Evolutionary conservation across 2,329 filamentous ascomycete genomes (phyloP).

Genomic region (Colletotrichum sp.): DNA sequence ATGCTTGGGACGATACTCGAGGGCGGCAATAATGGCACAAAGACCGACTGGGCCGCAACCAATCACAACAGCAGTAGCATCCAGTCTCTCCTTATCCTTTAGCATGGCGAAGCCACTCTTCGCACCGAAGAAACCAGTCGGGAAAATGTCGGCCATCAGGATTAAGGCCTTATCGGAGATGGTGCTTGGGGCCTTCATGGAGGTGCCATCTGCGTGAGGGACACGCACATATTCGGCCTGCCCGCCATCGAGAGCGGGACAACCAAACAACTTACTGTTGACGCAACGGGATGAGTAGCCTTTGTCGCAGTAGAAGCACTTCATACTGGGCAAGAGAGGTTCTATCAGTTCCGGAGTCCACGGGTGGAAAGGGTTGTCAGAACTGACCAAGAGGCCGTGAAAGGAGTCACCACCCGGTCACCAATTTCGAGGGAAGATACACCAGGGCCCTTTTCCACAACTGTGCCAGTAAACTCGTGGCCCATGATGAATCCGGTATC

Average conservation of each 20-base stretch:
- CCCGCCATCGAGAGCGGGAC: slow-evolving; percentile 70
- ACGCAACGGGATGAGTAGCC: slow-evolving; percentile 80
- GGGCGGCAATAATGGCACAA: slow-evolving; percentile 79
- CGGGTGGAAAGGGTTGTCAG: neutral
- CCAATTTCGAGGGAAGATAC: slow-evolving; percentile 75
- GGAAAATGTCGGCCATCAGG: slow-evolving; percentile 93
- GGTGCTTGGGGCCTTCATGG: slow-evolving; percentile 70
- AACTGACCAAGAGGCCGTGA: slow-evolving; percentile 78
- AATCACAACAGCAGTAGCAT: slow-evolving; percentile 78
- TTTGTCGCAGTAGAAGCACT: slow-evolving; percentile 85
- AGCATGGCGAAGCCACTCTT: slow-evolving; percentile 76
- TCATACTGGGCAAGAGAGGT: slow-evolving; percentile 46
- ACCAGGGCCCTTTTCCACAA: slow-evolving; percentile 69
- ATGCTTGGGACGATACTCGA: slow-evolving; percentile 77
- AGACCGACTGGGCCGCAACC: slow-evolving; percentile 88
- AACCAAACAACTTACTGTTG: slow-evolving; percentile 74
- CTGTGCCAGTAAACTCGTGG: slow-evolving; percentile 84
- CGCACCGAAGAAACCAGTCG: slow-evolving; percentile 84
- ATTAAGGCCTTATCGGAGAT: slow-evolving; percentile 79
- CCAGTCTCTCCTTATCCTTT: slow-evolving; percentile 59
- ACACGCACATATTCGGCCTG: slow-evolving; percentile 86
- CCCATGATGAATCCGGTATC: slow-evolving; percentile 72
- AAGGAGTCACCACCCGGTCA: slow-evolving; percentile 82
- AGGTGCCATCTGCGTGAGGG: slow-evolving; percentile 80
- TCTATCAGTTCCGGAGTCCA: neutral